Percentiles rank a stretch among this genome's conserved stretches.
Evolutionary conservation across 192 early-diverging fungal species (phyloP).

Genomic region (Rhizophlyctis rosea): DNA sequence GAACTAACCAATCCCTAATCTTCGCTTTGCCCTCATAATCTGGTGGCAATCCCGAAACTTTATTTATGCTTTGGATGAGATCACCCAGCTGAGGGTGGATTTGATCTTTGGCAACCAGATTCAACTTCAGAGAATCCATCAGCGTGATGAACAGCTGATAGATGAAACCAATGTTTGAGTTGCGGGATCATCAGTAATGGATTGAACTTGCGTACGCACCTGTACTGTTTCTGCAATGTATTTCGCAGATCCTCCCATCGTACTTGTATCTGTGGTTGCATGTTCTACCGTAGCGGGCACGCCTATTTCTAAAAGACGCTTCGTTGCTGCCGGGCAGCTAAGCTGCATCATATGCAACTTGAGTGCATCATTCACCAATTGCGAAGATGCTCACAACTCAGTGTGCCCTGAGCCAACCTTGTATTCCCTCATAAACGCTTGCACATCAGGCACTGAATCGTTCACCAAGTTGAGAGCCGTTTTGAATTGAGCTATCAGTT

Average conservation of each 20-base stretch:
- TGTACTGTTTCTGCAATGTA: constrained; percentile 71
- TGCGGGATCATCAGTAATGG: not conserved
- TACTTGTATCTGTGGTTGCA: constrained; percentile 46
- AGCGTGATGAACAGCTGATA: constrained; percentile 82
- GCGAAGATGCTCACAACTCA: not conserved
- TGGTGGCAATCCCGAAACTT: constrained; percentile 65
- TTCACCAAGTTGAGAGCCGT: constrained; percentile 68
- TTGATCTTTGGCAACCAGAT: constrained; percentile 82
- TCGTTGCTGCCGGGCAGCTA: constrained; percentile 79
- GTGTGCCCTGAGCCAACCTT: constrained; percentile 42
- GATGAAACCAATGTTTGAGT: not conserved
- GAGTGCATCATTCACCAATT: constrained; percentile 1
- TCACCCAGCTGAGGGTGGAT: constrained; percentile 86
- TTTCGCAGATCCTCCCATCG: constrained; percentile 41
- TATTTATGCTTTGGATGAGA: constrained; percentile 84
- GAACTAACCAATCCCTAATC: constrained; percentile 70
- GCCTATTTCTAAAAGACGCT: constrained; percentile 83
- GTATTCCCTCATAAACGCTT: constrained; percentile 76
- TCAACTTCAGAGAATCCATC: constrained; percentile 84
- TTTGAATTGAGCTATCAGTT: constrained; percentile 90
- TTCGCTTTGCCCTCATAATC: constrained; percentile 82
- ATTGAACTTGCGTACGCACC: not conserved
- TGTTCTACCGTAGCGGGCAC: constrained; percentile 96
- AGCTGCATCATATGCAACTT: constrained; percentile 38
- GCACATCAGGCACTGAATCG: constrained; percentile 62